phyloP scores from a whole-genome alignment of 2,329 filamentous ascomycete species.

The Fusarium acutatum region DNA sequence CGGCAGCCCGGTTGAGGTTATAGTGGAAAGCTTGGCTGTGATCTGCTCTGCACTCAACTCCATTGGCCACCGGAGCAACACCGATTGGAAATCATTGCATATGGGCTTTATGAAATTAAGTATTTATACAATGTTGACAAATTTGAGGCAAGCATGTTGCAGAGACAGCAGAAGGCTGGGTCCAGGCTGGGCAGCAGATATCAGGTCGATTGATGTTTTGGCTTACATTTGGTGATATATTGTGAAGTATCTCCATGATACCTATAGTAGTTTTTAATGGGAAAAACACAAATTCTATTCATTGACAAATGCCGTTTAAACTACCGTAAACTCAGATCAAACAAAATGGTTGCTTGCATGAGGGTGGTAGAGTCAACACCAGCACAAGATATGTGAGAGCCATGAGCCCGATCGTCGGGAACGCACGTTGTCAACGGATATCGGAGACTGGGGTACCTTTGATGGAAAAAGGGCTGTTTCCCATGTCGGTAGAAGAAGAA shows the following conservation, averaged over 20 bases:
- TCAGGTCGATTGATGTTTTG: not conserved
- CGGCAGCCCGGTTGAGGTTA: not conserved
- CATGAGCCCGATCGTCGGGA: conserved; percentile 21
- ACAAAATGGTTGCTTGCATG: not conserved
- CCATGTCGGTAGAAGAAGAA: conserved; percentile 1
- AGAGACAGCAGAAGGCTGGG: not conserved
- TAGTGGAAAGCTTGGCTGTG: not conserved
- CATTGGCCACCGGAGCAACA: conserved; percentile 1
- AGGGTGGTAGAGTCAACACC: not conserved
- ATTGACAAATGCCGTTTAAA: not conserved
- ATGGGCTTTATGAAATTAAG: conserved; percentile 3
- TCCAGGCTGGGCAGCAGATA: not conserved
- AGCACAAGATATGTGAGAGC: not conserved
- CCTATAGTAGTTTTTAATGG: not conserved
- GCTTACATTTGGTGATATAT: not conserved
- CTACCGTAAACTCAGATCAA: not conserved
- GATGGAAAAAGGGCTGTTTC: conserved; percentile 5
- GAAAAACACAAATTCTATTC: not conserved
- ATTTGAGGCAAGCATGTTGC: conserved; percentile 1
- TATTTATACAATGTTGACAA: not conserved
- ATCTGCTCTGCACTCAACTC: not conserved
- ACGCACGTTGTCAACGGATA: conserved; percentile 23
- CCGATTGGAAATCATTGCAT: not conserved
- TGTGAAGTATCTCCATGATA: not conserved
- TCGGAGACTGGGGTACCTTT: conserved; percentile 8